phyloP scores from a whole-genome alignment of 2,329 filamentous ascomycete species.

The Penicillium sp. region DNA sequence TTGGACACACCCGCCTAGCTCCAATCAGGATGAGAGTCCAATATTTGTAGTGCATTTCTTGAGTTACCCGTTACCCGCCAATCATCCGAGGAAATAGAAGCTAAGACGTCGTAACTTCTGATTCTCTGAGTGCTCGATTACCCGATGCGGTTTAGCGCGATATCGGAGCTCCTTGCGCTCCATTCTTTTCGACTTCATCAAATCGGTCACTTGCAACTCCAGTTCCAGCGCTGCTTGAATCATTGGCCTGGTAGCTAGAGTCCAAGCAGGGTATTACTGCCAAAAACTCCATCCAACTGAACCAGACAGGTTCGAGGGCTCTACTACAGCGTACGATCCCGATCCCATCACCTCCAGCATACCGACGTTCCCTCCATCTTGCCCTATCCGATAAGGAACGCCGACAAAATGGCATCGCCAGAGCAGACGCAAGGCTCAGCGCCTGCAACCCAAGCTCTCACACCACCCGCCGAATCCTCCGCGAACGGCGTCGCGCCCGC shows the following conservation, averaged over 20 bases:
- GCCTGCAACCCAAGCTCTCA: conserved; percentile 42
- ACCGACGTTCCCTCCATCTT: conserved; percentile 3
- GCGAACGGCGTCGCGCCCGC: conserved; percentile 25
- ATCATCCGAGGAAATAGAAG: not conserved
- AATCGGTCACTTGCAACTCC: conserved; percentile 1
- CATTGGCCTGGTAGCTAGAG: not conserved
- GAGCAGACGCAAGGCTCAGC: conserved; percentile 32
- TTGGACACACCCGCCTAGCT: not conserved
- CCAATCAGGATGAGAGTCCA: not conserved
- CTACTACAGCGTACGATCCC: conserved; percentile 4
- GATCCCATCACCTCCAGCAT: conserved; percentile 5
- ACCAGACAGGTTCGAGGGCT: not conserved
- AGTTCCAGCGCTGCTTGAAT: not conserved
- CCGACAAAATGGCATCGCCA: conserved; percentile 37
- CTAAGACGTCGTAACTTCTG: not conserved
- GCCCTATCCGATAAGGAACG: not conserved
- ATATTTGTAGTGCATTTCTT: not conserved
- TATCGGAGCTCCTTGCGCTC: conserved; percentile 21
- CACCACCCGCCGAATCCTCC: conserved; percentile 46
- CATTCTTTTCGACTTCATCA: conserved; percentile 21
- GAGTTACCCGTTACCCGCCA: not conserved
- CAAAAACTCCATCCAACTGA: conserved; percentile 1
- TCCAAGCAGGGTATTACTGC: not conserved
- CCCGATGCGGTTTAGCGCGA: not conserved
- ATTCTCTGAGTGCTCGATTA: not conserved